These are phyloP conservation scores for Cairneyella variabilis DNA, from an alignment of 495 filamentous ascomycete genomes.

Conservation along the genomic window DNA sequence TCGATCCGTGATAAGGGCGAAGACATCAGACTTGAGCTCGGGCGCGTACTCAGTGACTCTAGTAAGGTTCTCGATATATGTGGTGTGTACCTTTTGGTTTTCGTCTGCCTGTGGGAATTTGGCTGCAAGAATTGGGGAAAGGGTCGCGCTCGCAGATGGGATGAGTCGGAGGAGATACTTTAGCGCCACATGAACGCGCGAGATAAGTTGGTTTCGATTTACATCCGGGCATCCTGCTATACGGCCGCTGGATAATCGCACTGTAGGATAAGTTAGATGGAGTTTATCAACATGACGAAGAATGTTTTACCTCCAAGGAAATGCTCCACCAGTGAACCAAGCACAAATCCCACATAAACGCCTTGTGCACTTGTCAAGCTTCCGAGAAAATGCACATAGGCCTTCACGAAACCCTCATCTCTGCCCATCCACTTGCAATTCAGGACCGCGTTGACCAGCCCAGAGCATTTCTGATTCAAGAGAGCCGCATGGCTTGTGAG, in stretches of 20 bases:
- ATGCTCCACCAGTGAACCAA: slow-evolving; percentile 76
- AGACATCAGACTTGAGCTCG: slow-evolving; percentile 76
- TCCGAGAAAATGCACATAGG: slow-evolving; percentile 76
- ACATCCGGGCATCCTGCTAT: slow-evolving; percentile 60
- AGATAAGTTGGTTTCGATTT: slow-evolving; percentile 52
- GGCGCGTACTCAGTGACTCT: slow-evolving; percentile 70
- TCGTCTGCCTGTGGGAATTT: slow-evolving; percentile 76
- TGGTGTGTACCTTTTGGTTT: slow-evolving; percentile 63
- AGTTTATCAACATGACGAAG: neutral
- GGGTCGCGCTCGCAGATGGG: slow-evolving; percentile 63
- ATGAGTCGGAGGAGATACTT: slow-evolving; percentile 73
- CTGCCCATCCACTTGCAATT: slow-evolving; percentile 79
- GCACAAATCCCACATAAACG: slow-evolving; percentile 55
- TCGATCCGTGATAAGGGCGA: slow-evolving; percentile 75
- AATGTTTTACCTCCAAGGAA: slow-evolving; percentile 51
- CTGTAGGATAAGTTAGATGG: slow-evolving; percentile 14
- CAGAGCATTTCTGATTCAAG: slow-evolving; percentile 68
- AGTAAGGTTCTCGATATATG: slow-evolving; percentile 77
- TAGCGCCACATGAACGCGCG: slow-evolving; percentile 69
- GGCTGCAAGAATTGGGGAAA: slow-evolving; percentile 58
- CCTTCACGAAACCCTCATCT: slow-evolving; percentile 72
- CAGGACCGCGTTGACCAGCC: slow-evolving; percentile 69
- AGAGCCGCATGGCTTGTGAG: slow-evolving; percentile 68
- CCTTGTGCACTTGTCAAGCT: slow-evolving; percentile 77
- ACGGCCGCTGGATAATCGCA: slow-evolving; percentile 43